These are phyloP conservation scores for Termitomyces sp. DNA, from an alignment of 768 basidiomycete species.

Conservation along the genomic window DNA sequence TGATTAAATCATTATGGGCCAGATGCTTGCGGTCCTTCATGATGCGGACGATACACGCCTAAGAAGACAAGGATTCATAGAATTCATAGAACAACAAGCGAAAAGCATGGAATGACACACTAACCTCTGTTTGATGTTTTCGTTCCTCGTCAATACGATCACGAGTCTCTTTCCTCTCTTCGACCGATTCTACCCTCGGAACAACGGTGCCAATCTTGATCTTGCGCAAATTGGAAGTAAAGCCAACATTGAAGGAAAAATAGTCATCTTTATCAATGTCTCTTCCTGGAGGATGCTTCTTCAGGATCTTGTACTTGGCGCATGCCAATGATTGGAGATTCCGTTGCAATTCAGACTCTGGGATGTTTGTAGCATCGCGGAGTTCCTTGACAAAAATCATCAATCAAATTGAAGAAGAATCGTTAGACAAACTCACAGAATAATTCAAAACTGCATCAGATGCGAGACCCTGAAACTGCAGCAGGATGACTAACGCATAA, in stretches of 20 bases:
- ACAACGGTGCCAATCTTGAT: conserved; percentile 93
- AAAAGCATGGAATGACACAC: conserved; percentile 15
- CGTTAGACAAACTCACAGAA: conserved; percentile 42
- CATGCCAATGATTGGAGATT: conserved; percentile 95
- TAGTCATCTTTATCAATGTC: conserved; percentile 73
- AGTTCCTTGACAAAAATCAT: conserved; percentile 62
- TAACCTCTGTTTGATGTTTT: conserved; percentile 82
- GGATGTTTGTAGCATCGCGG: conserved; percentile 66
- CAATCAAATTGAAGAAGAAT: neutral
- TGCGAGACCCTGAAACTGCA: conserved; percentile 74
- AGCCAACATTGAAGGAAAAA: conserved; percentile 86
- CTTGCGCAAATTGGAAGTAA: conserved; percentile 76
- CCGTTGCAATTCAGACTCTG: conserved; percentile 77
- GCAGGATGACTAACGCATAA: conserved; percentile 78
- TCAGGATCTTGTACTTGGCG: conserved; percentile 88
- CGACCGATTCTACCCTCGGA: conserved; percentile 78
- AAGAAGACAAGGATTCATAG: conserved; percentile 2
- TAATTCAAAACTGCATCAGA: conserved; percentile 75
- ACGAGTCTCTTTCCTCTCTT: conserved; percentile 87
- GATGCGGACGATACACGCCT: conserved; percentile 96
- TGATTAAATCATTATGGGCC: conserved; percentile 82
- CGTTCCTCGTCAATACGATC: conserved; percentile 91
- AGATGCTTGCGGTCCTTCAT: conserved; percentile 96
- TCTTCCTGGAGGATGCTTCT: conserved; percentile 84
- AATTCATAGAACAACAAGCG: neutral